phyloP scores from a whole-genome alignment of 2,329 filamentous ascomycete genomes.

The Ophiostoma triangulosporum region DNA sequence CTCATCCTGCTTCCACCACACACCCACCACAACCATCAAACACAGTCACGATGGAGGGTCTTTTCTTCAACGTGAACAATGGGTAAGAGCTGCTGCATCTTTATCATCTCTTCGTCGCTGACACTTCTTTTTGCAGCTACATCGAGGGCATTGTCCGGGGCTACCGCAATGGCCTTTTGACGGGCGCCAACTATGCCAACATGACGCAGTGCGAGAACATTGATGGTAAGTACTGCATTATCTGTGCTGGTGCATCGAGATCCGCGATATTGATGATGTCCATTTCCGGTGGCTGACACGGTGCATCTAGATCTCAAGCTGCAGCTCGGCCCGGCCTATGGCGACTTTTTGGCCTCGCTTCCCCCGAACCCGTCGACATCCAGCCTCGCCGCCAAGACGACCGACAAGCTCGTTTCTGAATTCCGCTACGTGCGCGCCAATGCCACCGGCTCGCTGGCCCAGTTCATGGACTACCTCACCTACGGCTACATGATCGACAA shows the following conservation, averaged over 20 bases:
- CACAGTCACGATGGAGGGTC: slow-evolving; percentile 60
- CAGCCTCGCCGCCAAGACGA: slow-evolving; percentile 83
- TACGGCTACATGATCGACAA: slow-evolving; percentile 99
- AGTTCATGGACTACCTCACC: slow-evolving; percentile 96
- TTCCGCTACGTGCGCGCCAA: slow-evolving; percentile 95
- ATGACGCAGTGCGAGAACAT: slow-evolving; percentile 95
- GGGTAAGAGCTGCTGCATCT: slow-evolving; percentile 43
- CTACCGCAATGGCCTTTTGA: slow-evolving; percentile 89
- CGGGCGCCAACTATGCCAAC: slow-evolving; percentile 82
- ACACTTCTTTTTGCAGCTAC: slow-evolving; percentile 45
- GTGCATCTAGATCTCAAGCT: slow-evolving; percentile 76
- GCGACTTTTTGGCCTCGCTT: slow-evolving; percentile 87
- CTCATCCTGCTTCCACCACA: slow-evolving; percentile 5
- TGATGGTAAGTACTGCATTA: slow-evolving; percentile 50
- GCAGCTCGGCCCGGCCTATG: slow-evolving; percentile 90
- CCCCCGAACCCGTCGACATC: slow-evolving; percentile 96
- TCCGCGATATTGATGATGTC: slow-evolving; percentile 42
- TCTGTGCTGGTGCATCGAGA: not conserved
- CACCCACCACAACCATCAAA: slow-evolving; percentile 2
- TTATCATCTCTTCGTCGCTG: not conserved
- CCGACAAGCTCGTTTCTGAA: slow-evolving; percentile 94
- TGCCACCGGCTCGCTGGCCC: slow-evolving; percentile 76
- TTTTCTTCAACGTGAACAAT: slow-evolving; percentile 89
- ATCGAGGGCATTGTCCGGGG: slow-evolving; percentile 95
- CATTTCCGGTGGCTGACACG: slow-evolving; percentile 22